phyloP scores from a whole-genome alignment of 306 rosid genomes.

The Sicyos edulis region DNA sequence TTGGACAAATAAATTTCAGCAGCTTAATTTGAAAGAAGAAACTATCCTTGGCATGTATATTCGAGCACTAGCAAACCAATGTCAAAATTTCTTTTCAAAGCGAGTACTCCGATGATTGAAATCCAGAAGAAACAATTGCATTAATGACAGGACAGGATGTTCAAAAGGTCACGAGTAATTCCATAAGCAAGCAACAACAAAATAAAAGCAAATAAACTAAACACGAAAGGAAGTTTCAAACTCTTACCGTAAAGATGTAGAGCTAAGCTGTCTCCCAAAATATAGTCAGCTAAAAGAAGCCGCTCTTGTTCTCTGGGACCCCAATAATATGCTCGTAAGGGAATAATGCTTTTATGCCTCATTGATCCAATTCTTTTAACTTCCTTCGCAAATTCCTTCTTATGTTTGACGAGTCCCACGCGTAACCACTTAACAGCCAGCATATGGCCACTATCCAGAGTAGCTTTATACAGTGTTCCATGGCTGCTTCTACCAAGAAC shows the following conservation, averaged over 20 bases:
- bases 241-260: slow-evolving; percentile 90
- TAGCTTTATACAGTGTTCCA: slow-evolving; percentile 95
- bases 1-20: not conserved
- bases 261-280: slow-evolving; percentile 87
- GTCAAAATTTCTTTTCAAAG: not conserved
- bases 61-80: not conserved
- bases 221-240: slow-evolving; percentile 10
- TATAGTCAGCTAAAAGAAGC: slow-evolving; percentile 86
- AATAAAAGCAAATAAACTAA: slow-evolving; percentile 11
- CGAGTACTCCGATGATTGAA: not conserved
- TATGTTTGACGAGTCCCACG: slow-evolving; percentile 86
- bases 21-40: not conserved
- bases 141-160: not conserved
- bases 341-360: slow-evolving; percentile 83
- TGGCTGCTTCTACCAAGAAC: slow-evolving; percentile 99
- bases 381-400: slow-evolving; percentile 95
- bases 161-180: slow-evolving; percentile 3
- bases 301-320: slow-evolving; percentile 99
- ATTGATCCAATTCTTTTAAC: slow-evolving; percentile 84
- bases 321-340: slow-evolving; percentile 88
- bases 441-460: slow-evolving; percentile 84
- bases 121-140: not conserved
- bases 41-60: slow-evolving; percentile 6
- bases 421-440: slow-evolving; percentile 96
- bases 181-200: slow-evolving; percentile 10